phyloP scores from a whole-genome alignment of 805 yeast species.

The Kuraishia molischiana region DNA sequence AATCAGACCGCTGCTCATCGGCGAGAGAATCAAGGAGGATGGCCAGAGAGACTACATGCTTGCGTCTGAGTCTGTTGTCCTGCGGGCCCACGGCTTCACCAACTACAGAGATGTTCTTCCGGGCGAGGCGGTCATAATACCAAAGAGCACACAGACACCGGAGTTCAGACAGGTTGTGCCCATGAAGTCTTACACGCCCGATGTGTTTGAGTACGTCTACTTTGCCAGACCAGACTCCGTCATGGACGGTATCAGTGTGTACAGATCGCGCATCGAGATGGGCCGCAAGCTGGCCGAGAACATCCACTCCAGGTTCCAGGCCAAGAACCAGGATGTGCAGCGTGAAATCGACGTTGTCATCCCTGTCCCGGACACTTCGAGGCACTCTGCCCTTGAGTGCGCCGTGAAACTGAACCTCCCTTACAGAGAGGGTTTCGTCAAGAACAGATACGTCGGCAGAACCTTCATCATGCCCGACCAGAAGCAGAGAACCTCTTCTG shows the following conservation, averaged over 20 bases:
- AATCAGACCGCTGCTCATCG: constrained; percentile 81
- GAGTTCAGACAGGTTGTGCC: constrained; percentile 83
- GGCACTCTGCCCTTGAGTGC: constrained; percentile 89
- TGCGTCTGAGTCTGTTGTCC: constrained; percentile 90
- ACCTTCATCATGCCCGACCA: constrained; percentile 99
- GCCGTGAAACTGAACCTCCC: constrained; percentile 74
- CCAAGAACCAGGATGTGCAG: constrained; percentile 30
- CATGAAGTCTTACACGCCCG: constrained; percentile 77
- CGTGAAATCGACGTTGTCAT: constrained; percentile 83
- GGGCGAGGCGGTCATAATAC: constrained; percentile 94
- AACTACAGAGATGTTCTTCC: constrained; percentile 79
- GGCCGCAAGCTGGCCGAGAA: constrained; percentile 80
- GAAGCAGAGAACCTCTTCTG: constrained; percentile 86
- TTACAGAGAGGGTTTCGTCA: constrained; percentile 94
- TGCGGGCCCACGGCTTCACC: constrained; percentile 82
- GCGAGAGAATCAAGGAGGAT: constrained; percentile 63
- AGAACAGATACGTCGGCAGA: constrained; percentile 94
- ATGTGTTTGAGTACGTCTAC: constrained; percentile 93
- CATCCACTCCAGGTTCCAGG: constrained; percentile 32
- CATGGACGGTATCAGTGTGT: constrained; percentile 93
- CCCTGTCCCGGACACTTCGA: constrained; percentile 97
- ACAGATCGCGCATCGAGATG: constrained; percentile 88
- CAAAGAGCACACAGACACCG: constrained; percentile 63
- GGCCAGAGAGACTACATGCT: constrained; percentile 84
- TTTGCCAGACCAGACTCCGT: constrained; percentile 98